phyloP scores from a whole-genome alignment of 2,329 filamentous ascomycete species.

The Cladosporium cucumerinum region DNA sequence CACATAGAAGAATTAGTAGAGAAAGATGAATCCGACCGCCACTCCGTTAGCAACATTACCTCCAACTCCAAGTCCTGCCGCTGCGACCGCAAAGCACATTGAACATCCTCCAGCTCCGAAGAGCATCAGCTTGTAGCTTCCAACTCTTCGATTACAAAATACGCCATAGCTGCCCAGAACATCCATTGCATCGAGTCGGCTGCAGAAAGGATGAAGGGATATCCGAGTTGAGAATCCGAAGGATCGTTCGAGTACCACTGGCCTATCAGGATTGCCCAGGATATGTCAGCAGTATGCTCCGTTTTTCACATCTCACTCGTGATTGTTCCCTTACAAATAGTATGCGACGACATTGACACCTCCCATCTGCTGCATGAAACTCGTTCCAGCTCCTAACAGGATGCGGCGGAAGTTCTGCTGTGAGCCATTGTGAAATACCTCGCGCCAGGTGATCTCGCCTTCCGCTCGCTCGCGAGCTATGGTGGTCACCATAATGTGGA shows the following conservation, averaged over 20 bases:
- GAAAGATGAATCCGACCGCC: conserved; percentile 21
- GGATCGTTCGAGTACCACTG: conserved; percentile 19
- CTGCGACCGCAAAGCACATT: conserved; percentile 19
- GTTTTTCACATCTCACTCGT: not conserved
- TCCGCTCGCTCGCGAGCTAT: conserved; percentile 20
- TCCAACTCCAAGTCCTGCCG: conserved; percentile 17
- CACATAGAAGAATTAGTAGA: conserved; percentile 22
- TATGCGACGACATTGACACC: conserved; percentile 19
- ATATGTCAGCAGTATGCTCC: not conserved
- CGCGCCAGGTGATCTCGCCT: conserved; percentile 17
- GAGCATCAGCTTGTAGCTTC: conserved; percentile 19
- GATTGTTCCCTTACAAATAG: not conserved
- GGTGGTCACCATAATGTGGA: conserved; percentile 21
- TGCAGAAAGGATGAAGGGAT: conserved; percentile 19
- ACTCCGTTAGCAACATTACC: conserved; percentile 17
- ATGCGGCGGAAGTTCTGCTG: conserved; percentile 62
- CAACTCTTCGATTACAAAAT: conserved; percentile 18
- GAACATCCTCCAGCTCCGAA: conserved; percentile 18
- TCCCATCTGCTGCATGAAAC: conserved; percentile 22
- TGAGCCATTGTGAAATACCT: conserved; percentile 18
- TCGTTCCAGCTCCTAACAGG: conserved; percentile 54
- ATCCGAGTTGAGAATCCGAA: conserved; percentile 21
- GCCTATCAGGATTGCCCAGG: not conserved
- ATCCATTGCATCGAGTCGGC: conserved; percentile 20
- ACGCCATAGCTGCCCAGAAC: conserved; percentile 18